Evolutionary conservation across 805 yeast species (phyloP).

Genomic region (Saturnispora sanitii): DNA sequence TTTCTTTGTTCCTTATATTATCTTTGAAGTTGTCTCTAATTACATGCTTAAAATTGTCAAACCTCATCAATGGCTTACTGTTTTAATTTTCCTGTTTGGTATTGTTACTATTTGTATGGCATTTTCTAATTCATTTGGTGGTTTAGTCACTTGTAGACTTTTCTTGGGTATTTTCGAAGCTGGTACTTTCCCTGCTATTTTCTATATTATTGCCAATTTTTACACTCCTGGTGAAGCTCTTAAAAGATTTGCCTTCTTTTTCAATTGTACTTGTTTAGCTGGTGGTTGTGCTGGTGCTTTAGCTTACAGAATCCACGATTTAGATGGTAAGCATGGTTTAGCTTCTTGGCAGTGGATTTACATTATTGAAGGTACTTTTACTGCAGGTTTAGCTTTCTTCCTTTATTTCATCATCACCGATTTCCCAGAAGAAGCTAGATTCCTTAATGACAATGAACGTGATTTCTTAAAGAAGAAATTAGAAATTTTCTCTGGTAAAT

Average conservation of each 20-base stretch:
- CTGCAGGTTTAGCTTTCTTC: slow-evolving; percentile 26
- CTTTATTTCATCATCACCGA: slow-evolving; percentile 46
- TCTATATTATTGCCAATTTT: slow-evolving; percentile 57
- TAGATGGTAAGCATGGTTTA: slow-evolving; percentile 36
- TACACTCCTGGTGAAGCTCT: slow-evolving; percentile 58
- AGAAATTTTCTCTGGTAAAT: slow-evolving; percentile 39
- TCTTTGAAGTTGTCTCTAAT: slow-evolving; percentile 60
- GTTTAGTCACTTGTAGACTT: slow-evolving; percentile 51
- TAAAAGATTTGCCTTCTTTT: slow-evolving; percentile 57
- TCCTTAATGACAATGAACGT: slow-evolving; percentile 41
- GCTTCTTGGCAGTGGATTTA: slow-evolving; percentile 39
- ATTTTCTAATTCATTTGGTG: slow-evolving; percentile 46
- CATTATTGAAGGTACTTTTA: slow-evolving; percentile 30
- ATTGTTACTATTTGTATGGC: slow-evolving; percentile 58
- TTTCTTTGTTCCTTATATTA: slow-evolving; percentile 61
- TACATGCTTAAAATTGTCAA: slow-evolving; percentile 44
- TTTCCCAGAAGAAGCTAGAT: slow-evolving; percentile 62
- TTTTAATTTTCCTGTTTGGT: slow-evolving; percentile 52
- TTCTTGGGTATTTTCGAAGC: slow-evolving; percentile 61
- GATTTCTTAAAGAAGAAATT: slow-evolving; percentile 48
- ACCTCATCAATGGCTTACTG: slow-evolving; percentile 58
- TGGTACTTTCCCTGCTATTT: slow-evolving; percentile 68
- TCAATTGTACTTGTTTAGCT: slow-evolving; percentile 61
- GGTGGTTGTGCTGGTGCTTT: slow-evolving; percentile 74
- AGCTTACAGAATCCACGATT: slow-evolving; percentile 52